phyloP scores from a whole-genome alignment of 306 rosid genomes.

The Castanea crenata region DNA sequence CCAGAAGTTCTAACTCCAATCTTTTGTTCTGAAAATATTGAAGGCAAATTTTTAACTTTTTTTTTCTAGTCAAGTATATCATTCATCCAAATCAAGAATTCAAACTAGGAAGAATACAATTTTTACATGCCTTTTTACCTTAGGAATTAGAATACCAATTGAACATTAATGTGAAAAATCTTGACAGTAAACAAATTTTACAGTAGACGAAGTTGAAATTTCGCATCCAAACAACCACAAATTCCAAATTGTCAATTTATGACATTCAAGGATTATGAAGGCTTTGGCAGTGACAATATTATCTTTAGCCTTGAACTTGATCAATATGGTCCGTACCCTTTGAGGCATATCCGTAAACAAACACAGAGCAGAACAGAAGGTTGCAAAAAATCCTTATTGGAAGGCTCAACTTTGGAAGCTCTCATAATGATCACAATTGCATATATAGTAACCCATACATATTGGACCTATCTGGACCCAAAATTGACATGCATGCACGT shows the following conservation, averaged over 20 bases:
- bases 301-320: neutral
- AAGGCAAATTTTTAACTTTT: no score
- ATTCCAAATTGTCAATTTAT: neutral
- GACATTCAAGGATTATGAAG: neutral
- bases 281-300: neutral
- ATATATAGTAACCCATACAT: neutral
- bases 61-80: neutral
- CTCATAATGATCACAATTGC: conserved; percentile 28
- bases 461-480: neutral
- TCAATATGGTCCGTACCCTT: neutral
- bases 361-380: no score
- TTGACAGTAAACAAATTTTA: neutral
- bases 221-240: neutral
- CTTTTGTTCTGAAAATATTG: no score
- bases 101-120: neutral
- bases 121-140: neutral
- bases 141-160: neutral
- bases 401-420: neutral
- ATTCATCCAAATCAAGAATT: neutral
- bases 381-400: neutral
- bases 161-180: neutral
- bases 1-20: neutral
- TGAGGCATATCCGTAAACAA: no score
- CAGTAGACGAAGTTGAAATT: neutral
- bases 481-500: neutral